These are phyloP conservation scores for Yarrowia divulgata DNA, from an alignment of 805 yeast genomes.

Conservation along the genomic window DNA sequence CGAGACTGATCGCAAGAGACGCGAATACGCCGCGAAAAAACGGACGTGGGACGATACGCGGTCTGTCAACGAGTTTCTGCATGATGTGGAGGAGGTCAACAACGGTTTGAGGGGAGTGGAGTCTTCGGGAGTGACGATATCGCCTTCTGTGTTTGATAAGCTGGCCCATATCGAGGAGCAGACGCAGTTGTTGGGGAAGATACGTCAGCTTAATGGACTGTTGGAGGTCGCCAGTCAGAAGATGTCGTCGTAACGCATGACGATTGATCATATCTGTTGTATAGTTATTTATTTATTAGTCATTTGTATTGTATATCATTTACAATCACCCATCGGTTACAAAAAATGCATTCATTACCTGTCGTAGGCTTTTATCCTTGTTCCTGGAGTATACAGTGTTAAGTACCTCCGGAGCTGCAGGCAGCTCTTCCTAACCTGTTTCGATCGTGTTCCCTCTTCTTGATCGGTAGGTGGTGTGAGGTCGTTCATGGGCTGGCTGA, in stretches of 20 bases:
- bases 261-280: too few species aligned
- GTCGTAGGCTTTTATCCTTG: constrained; percentile 1
- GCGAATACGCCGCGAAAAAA: not conserved
- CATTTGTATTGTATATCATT: not conserved
- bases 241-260: not conserved
- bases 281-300: not conserved
- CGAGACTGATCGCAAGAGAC: not conserved
- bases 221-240: not conserved
- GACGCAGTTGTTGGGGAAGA: constrained; percentile 12
- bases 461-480: too few species aligned
- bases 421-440: too few species aligned
- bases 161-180: constrained; percentile 19
- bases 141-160: not conserved
- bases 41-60: not conserved
- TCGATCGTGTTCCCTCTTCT: too few species aligned
- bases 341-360: constrained; percentile 34
- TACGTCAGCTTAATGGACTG: not conserved
- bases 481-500: too few species aligned
- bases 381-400: not conserved
- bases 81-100: constrained; percentile 26
- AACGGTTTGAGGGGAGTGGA: constrained; percentile 6
- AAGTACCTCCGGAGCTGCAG: too few species aligned
- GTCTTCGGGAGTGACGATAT: constrained; percentile 1
- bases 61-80: constrained; percentile 19
- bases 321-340: not conserved